Percentiles rank a stretch among this genome's conserved stretches.
These are phyloP conservation scores for Verbascum thapsus DNA, from an alignment of 257 asterid species.

Conservation along the genomic window DNA sequence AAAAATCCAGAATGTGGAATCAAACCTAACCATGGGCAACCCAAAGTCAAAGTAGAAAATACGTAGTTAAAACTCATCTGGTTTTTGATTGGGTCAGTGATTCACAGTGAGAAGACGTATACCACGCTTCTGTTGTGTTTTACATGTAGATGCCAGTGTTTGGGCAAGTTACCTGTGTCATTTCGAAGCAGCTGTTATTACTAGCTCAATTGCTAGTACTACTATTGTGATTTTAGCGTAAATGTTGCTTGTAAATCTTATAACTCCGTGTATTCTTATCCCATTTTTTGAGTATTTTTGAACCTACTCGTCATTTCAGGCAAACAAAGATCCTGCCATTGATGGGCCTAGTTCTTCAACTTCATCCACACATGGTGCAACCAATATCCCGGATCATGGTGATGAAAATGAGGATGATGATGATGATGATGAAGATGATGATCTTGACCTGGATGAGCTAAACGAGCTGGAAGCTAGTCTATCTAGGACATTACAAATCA, in stretches of 20 bases:
- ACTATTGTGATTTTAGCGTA: neutral
- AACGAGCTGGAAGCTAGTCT: conserved; percentile 76
- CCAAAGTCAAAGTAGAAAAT: neutral
- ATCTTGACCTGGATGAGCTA: conserved; percentile 73
- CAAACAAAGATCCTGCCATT: conserved; percentile 31
- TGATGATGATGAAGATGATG: conserved; percentile 54
- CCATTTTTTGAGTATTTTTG: conserved; percentile 6
- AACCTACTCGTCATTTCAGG: conserved; percentile 34
- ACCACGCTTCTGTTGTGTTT: too few species aligned
- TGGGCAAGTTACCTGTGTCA: too few species aligned
- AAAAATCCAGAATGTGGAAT: neutral
- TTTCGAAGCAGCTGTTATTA: too few species aligned
- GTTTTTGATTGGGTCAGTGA: too few species aligned
- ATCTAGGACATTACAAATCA: conserved; percentile 60
- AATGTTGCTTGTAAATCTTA: neutral
- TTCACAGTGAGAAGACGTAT: too few species aligned
- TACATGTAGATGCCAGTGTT: too few species aligned
- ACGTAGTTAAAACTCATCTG: neutral
- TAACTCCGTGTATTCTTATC: neutral
- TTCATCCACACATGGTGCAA: conserved; percentile 33
- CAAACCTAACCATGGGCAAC: neutral
- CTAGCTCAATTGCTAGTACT: too few species aligned
- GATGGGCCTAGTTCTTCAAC: conserved; percentile 54
- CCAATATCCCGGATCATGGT: conserved; percentile 9
- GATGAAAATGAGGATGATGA: conserved; percentile 30